Conservation (phyloP, 1,284 basidiomycete species). For the Cutaneotrichosporon mucoides region DNA sequence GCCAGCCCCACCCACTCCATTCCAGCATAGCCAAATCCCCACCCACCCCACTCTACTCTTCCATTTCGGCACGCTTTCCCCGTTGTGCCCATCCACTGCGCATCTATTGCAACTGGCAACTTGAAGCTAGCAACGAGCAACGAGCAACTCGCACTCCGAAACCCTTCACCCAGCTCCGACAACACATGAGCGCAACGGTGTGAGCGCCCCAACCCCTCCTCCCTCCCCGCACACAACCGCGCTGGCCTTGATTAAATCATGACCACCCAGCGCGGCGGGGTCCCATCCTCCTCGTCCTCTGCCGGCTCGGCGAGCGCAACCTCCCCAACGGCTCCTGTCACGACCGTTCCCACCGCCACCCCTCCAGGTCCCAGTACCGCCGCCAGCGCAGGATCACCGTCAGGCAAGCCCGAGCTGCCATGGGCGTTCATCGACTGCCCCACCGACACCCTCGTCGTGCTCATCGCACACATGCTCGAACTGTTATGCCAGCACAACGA, state of each 20-base stretch:
- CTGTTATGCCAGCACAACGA: constrained; percentile 90
- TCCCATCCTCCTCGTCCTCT: background rate
- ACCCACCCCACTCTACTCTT: too few relatives aligned
- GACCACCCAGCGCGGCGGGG: constrained; percentile 14
- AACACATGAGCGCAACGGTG: background rate
- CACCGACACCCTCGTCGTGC: constrained; percentile 72
- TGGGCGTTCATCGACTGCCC: constrained; percentile 59
- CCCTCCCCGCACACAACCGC: background rate
- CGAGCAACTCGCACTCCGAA: background rate
- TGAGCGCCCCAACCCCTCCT: background rate
- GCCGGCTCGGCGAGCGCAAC: background rate
- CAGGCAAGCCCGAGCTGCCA: constrained; percentile 32
- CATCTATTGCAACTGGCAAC: too few relatives aligned
- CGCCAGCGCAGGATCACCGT: too few relatives aligned
- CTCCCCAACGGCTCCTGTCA: background rate
- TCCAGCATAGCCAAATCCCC: too few relatives aligned
- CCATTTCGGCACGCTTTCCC: too few relatives aligned
- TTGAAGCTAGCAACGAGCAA: too few relatives aligned
- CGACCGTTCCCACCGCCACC: background rate
- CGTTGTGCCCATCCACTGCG: too few relatives aligned
- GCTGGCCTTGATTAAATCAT: constrained; percentile 3
- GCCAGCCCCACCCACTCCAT: too few relatives aligned
- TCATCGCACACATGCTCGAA: constrained; percentile 92
- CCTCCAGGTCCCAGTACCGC: too few relatives aligned
- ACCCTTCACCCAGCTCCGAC: background rate